Evolutionary conservation across 1,139 yeast species (phyloP), one percentile per base, ranked within the genome.

Genomic region (Hemisphaericaspora subhashii): DNA sequence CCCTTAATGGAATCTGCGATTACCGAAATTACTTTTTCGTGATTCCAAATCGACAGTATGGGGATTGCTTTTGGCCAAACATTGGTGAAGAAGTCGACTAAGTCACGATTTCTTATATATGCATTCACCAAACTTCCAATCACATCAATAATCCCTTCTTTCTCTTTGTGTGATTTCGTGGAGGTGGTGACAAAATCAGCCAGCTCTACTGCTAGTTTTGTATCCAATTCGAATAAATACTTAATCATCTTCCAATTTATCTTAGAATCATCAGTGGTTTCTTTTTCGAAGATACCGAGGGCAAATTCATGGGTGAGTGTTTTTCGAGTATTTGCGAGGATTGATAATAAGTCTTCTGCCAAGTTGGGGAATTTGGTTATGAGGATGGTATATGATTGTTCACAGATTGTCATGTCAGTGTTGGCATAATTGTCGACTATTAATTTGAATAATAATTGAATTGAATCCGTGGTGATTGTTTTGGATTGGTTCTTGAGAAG

Each of bases 31-130:
- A 76, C 68, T 2, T 51, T 53, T 3, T 50, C 46, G 2, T 64
- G 53, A 8, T 42, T 48, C 64, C 75, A 65, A 30, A 54, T 40
- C 3, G 40, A 35, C 16, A 54, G 47, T 4, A 47, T 41, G 3
- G 52, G 37, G 10, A 72, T 59, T 4, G 70, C 62, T 2, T 50
- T 38, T 11, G 64, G 59, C 83, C 86, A 82, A 11, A 68, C 55
- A 0, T 50, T 44, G 3, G 61, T 56, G 36, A 79, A 64, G 47
- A 84, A 83, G 4, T 60, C 57, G 8, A 60, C 60, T 31, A 80
- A 63, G 39, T 83, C 88, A 64, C 94, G 75, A 5, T 83, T 83
- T 47, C 67, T 74, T 4, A 71, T 64, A 51, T 72, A 76, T 9
- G 83, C 74, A 8, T 64, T 59, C 3, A 80, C 58, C 12, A 82